These are phyloP conservation scores for Skeletonema grethae DNA, from an alignment of 108 stramenopile genomes.

Conservation along the genomic window DNA sequence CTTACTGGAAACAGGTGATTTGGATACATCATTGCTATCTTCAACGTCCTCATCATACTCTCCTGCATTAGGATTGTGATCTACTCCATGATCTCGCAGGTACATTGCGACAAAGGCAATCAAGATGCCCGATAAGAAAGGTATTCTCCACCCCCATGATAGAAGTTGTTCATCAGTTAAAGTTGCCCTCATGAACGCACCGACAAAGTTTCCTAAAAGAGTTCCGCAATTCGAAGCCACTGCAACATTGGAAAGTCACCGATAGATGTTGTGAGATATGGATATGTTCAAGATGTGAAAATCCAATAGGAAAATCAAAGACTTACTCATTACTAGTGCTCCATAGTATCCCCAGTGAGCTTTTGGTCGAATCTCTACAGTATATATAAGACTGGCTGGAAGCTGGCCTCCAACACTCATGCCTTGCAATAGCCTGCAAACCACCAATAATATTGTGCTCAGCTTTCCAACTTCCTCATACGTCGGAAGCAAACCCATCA, in stretches of 20 bases:
- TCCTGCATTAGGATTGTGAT: conserved; percentile 50
- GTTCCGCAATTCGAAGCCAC: conserved; percentile 63
- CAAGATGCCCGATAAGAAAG: conserved; percentile 70
- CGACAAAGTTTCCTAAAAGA: conserved; percentile 64
- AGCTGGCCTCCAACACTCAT: conserved; percentile 71
- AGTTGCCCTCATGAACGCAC: conserved; percentile 50
- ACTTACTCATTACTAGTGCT: conserved; percentile 10
- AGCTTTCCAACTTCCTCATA: conserved; percentile 53
- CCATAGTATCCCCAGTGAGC: conserved; percentile 30
- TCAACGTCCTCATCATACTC: conserved; percentile 37
- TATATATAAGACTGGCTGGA: conserved; percentile 60
- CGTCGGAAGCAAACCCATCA: conserved; percentile 76
- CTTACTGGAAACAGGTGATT: background rate
- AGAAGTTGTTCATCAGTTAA: conserved; percentile 63
- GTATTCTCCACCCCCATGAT: conserved; percentile 71
- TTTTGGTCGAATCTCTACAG: conserved; percentile 52
- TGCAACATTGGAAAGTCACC: background rate
- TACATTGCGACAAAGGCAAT: conserved; percentile 61
- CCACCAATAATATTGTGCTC: conserved; percentile 50
- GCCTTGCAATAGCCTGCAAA: conserved; percentile 69
- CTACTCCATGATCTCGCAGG: conserved; percentile 50
- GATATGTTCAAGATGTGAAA: too few species aligned
- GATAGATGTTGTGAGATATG: background rate
- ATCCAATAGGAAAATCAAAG: background rate
- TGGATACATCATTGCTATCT: background rate